phyloP scores from a whole-genome alignment of 2,329 filamentous ascomycete genomes.

The Fusarium dlaminii region DNA sequence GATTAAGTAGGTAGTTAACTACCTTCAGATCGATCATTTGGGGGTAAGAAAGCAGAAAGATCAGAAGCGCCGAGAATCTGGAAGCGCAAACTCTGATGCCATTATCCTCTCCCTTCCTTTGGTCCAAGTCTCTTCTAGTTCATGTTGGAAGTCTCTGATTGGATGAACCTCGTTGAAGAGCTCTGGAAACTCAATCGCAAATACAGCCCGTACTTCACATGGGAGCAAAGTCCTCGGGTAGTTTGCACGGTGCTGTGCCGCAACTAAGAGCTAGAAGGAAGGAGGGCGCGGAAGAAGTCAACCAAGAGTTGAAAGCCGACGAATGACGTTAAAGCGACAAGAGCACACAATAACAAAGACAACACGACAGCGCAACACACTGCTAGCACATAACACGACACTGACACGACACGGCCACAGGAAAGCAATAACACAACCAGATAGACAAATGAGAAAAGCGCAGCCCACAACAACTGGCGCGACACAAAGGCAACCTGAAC shows the following conservation, averaged over 20 bases:
- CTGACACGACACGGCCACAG: conserved; percentile 33
- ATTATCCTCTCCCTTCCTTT: conserved; percentile 3
- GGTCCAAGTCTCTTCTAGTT: conserved; percentile 21
- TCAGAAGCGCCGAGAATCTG: conserved; percentile 23
- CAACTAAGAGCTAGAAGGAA: conserved; percentile 34
- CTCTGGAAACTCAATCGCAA: conserved; percentile 18
- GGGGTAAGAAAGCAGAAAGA: neutral
- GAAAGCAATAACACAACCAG: conserved; percentile 29
- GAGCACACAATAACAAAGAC: conserved; percentile 38
- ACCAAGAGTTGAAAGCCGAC: conserved; percentile 20
- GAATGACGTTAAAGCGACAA: conserved; percentile 31
- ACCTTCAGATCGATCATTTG: conserved; percentile 11
- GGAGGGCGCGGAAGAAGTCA: conserved; percentile 27
- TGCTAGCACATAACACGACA: conserved; percentile 38
- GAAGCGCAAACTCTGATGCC: conserved; percentile 39
- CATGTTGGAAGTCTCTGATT: conserved; percentile 15
- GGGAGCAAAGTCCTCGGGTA: conserved; percentile 30
- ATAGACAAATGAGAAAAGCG: conserved; percentile 17
- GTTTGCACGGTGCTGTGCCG: conserved; percentile 39
- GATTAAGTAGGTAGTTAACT: neutral
- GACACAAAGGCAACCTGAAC: conserved; percentile 23
- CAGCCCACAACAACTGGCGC: conserved; percentile 30
- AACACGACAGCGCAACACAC: conserved; percentile 38
- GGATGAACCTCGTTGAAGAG: conserved; percentile 5
- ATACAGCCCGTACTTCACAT: neutral